These are phyloP conservation scores for Penicillium fimorum DNA, from an alignment of 495 filamentous ascomycete genomes.

Conservation along the genomic window DNA sequence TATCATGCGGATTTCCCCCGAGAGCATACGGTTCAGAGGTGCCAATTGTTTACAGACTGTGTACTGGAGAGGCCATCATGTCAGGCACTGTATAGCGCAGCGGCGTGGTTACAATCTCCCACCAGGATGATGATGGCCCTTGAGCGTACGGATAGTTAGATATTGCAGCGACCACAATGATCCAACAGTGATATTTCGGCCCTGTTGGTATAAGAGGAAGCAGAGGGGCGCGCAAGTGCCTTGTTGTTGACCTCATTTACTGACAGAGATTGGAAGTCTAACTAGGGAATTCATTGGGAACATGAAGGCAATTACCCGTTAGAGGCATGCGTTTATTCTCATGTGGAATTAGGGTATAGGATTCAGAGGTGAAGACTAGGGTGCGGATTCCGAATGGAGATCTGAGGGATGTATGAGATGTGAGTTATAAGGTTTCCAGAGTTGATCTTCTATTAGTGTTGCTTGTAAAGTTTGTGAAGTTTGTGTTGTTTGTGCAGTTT, in stretches of 20 bases:
- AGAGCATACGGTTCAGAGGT: not conserved
- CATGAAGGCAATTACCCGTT: not conserved
- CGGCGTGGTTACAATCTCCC: not conserved
- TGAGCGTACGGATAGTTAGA: not conserved
- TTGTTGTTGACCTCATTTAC: not conserved
- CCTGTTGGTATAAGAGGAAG: not conserved
- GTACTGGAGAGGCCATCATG: not conserved
- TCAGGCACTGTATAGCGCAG: not conserved
- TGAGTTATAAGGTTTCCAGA: not conserved
- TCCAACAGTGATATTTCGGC: not conserved
- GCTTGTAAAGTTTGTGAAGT: not conserved
- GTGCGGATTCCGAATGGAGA: not conserved
- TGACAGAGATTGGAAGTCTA: not conserved
- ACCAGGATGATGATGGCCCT: not conserved
- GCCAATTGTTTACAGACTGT: not conserved
- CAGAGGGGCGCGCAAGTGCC: not conserved
- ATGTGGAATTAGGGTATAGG: not conserved
- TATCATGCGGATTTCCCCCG: not conserved
- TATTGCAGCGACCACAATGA: not conserved
- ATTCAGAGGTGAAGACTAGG: not conserved
- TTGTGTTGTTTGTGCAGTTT: slow-evolving; percentile 7
- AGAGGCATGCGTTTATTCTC: not conserved
- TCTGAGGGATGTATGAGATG: not conserved
- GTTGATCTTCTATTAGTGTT: not conserved
- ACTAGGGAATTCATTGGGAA: not conserved